These are phyloP conservation scores for Metschnikowia shivogae DNA, from an alignment of 805 yeast species.

Conservation along the genomic window DNA sequence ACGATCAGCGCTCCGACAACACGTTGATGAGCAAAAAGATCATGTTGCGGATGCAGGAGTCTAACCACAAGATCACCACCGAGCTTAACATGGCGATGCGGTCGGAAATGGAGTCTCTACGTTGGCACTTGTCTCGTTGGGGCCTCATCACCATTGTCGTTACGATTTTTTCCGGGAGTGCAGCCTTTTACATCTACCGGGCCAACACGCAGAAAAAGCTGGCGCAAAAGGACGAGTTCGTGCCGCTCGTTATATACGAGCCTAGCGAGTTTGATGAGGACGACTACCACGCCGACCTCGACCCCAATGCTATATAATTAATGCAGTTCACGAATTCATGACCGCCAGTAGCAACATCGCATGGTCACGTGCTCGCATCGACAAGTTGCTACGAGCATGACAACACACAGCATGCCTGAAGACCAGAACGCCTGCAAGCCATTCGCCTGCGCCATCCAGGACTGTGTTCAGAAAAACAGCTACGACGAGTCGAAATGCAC, in stretches of 20 bases:
- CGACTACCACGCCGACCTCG: conserved; percentile 55
- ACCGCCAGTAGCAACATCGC: not conserved
- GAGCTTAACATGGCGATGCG: conserved; percentile 76
- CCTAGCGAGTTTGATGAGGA: conserved; percentile 52
- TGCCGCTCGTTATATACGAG: conserved; percentile 40
- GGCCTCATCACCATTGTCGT: conserved; percentile 75
- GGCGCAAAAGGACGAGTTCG: conserved; percentile 31
- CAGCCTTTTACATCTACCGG: conserved; percentile 49
- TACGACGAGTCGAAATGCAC: conserved; percentile 77
- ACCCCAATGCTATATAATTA: conserved; percentile 21
- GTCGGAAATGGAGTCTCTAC: conserved; percentile 78
- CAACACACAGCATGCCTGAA: conserved; percentile 1
- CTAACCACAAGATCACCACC: conserved; percentile 79
- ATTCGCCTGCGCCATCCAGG: conserved; percentile 80
- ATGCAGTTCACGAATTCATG: not conserved
- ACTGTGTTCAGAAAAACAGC: conserved; percentile 58
- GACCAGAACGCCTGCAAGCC: conserved; percentile 58
- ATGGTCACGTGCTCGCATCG: conserved; percentile 5
- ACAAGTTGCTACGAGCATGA: conserved; percentile 2
- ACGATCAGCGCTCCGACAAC: conserved; percentile 83
- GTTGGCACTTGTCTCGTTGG: conserved; percentile 92
- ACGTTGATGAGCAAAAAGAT: conserved; percentile 67
- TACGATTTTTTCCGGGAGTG: conserved; percentile 52
- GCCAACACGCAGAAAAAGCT: conserved; percentile 20
- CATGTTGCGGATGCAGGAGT: conserved; percentile 70